Base-by-base conservation (phyloP, 129 eudicot genomes). In the Apium graveolens region DNA sequence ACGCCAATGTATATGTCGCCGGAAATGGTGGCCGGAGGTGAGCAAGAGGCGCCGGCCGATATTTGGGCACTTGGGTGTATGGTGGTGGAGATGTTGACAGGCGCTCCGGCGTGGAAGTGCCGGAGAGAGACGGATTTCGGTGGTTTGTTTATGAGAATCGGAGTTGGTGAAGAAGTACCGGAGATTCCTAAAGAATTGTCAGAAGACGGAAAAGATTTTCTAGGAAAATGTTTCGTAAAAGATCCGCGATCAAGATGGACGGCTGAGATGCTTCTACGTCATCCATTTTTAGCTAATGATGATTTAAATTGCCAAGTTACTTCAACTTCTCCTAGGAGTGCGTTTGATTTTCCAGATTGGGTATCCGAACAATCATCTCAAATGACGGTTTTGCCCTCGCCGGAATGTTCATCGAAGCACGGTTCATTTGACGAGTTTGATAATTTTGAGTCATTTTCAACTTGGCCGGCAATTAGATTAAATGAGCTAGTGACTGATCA, bases 1-100 rank as follows among this genome's bases (percentile, higher is more conserved):
- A 92, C 97, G 27, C 97, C 97, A 46, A 38, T 92, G 87, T 95
- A 90, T 37, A 85, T 91, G 98, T 82, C 97, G 80, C 97, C 98
- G 78, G 98, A 93, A 78, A 84, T 85, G 80, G 90, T 89, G 11
- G 41, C 73, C 81, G 78, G 72, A 44, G 93, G 93, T 2, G 89
- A 82, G 21, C 88, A 83, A 24, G 93, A 74, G 24, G 8, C 89
- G 18, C 86, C 91, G 78, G 88, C 97, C 1, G 98, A 93, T 39
- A 74, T 93, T 17, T 93, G 98, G 98, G 97, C 96, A 2, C 77
- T 93, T 41, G 97, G 98, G 73, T 93, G 98, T 78, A 70, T 84
- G 82, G 97, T 93, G 42, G 57, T 65, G 66, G 98, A 93, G 89
- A 85, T 93, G 98, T 69, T 83, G 21, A 75, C 90, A 32, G 97